Conservation (phyloP, 73 alveolate species). For the Effrenium voratum region DNA sequence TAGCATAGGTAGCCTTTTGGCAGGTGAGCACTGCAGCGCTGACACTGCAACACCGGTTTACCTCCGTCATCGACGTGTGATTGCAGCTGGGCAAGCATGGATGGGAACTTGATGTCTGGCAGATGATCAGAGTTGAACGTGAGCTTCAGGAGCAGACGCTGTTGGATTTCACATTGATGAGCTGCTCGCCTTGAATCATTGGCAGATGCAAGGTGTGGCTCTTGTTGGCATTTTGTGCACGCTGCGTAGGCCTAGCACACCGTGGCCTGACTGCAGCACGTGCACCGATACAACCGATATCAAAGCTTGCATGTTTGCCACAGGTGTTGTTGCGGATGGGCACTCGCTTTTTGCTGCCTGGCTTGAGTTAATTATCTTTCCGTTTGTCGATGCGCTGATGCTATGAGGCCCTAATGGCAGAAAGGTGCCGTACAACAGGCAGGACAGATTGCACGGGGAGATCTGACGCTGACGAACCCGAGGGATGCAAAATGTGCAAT, state of each 20-base stretch:
- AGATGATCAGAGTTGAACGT: neutral
- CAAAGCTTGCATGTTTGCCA: neutral
- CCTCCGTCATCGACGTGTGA: conserved; percentile 16
- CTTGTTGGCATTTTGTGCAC: neutral
- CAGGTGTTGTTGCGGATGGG: conserved; percentile 73
- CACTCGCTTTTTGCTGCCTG: conserved; percentile 61
- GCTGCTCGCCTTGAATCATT: neutral
- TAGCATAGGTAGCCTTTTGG: too few relatives aligned
- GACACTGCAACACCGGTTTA: too few relatives aligned
- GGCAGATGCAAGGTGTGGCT: neutral
- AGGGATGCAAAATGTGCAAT: neutral
- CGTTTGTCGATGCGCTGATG: neutral
- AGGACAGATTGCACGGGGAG: neutral
- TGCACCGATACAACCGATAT: neutral
- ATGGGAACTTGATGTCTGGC: neutral
- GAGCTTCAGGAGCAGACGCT: neutral
- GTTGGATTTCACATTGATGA: conserved; percentile 80
- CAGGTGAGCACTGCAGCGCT: too few relatives aligned
- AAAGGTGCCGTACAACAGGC: conserved; percentile 70
- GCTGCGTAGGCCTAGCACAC: neutral
- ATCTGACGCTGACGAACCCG: neutral
- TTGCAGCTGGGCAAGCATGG: neutral
- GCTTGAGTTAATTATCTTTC: neutral
- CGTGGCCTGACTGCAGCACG: neutral
- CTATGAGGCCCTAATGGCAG: conserved; percentile 54